Percentiles rank a stretch among this genome's conserved stretches.
Conservation (phyloP, 371 early-diverging fungal genomes). For the Mortierella sp. region DNA sequence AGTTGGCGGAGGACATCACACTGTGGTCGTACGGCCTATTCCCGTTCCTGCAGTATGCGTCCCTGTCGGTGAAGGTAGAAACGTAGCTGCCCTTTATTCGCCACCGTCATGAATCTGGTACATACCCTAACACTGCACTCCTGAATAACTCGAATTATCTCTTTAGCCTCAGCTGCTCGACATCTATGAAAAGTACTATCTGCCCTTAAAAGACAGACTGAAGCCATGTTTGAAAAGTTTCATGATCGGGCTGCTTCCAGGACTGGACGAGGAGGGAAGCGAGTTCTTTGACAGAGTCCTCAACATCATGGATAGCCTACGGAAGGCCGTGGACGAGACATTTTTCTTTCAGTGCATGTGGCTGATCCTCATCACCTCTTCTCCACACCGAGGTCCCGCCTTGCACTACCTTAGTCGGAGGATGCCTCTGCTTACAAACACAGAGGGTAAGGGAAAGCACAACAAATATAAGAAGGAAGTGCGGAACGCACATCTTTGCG, state of each 20-base stretch:
- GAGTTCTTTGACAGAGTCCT: conserved; percentile 87
- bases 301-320: conserved; percentile 74
- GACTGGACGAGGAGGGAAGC: conserved; percentile 91
- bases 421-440: conserved; percentile 74
- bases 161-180: conserved; percentile 80
- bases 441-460: conserved; percentile 77
- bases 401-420: conserved; percentile 82
- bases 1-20: conserved; percentile 83
- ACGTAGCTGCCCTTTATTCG: too few species aligned
- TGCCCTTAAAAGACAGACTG: conserved; percentile 77
- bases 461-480: too few species aligned
- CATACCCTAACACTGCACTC: too few species aligned
- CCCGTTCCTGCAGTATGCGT: conserved; percentile 90
- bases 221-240: conserved; percentile 84
- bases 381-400: conserved; percentile 76
- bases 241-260: conserved; percentile 85
- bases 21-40: conserved; percentile 93
- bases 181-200: conserved; percentile 79
- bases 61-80: conserved; percentile 83
- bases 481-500: not conserved
- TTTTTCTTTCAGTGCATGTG: conserved; percentile 88
- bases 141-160: too few species aligned
- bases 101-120: too few species aligned
- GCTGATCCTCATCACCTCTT: conserved; percentile 78
- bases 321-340: conserved; percentile 73